Evolutionary conservation across 129 eudicot species (phyloP).

Genomic region (Silybum marianum): DNA sequence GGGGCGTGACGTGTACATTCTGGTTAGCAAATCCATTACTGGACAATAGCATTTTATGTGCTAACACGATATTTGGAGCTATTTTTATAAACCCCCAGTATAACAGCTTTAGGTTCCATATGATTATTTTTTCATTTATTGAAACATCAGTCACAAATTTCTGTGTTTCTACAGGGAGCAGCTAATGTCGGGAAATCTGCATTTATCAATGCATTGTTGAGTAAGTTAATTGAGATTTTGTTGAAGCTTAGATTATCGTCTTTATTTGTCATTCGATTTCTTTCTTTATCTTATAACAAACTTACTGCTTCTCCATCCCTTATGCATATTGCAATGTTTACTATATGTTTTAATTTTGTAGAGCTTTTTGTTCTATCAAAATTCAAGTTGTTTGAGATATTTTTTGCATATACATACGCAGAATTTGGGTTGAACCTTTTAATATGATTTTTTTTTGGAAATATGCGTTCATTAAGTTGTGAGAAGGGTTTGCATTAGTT

Average conservation of each 20-base stretch:
- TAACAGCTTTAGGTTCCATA: constrained; percentile 10
- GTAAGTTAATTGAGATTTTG: constrained; percentile 53
- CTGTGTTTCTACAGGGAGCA: constrained; percentile 68
- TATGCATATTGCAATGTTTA: neutral
- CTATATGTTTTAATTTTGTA: neutral
- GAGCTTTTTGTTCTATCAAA: neutral
- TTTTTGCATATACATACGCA: neutral
- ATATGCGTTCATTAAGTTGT: neutral
- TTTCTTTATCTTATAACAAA: neutral
- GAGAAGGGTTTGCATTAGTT: neutral
- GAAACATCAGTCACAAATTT: constrained; percentile 14
- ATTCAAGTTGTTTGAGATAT: neutral
- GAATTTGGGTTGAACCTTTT: neutral
- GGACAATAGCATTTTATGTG: constrained; percentile 4
- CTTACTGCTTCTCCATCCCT: neutral
- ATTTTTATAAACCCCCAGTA: neutral
- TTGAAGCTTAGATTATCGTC: neutral
- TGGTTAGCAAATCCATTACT: constrained; percentile 58
- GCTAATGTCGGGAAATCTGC: constrained; percentile 99
- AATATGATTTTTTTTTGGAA: neutral
- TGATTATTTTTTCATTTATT: neutral
- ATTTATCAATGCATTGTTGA: constrained; percentile 83
- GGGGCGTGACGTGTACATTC: constrained; percentile 94
- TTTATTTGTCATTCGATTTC: neutral
- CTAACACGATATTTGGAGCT: constrained; percentile 1